Conservation (phyloP, 139 green algal species). For the Diplosphaera chodatii region DNA sequence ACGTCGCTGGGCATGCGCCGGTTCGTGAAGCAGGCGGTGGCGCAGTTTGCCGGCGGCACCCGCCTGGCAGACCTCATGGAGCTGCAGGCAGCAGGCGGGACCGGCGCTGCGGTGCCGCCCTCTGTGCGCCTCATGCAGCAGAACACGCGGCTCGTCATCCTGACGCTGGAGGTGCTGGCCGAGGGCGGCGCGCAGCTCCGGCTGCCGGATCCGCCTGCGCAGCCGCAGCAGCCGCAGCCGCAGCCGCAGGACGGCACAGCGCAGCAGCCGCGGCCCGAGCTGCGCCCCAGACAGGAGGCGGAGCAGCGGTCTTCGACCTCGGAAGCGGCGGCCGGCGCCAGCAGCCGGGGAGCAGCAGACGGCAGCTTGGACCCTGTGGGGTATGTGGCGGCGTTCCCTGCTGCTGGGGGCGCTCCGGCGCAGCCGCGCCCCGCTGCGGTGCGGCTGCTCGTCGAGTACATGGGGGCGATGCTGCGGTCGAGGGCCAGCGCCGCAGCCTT, state of each 20-base stretch:
- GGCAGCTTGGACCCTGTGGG: neutral
- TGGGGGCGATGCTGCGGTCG: slow-evolving; percentile 42
- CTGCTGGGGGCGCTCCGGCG: neutral
- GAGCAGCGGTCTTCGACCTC: neutral
- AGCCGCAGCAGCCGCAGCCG: neutral
- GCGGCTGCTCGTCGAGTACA: slow-evolving; percentile 60
- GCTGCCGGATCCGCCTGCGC: slow-evolving; percentile 6
- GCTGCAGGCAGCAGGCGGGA: neutral
- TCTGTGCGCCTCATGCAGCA: slow-evolving; percentile 52
- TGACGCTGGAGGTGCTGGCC: slow-evolving; percentile 42
- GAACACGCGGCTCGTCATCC: slow-evolving; percentile 59
- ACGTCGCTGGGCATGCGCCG: slow-evolving; percentile 34
- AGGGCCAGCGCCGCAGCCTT: slow-evolving; percentile 35
- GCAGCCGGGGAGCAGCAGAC: neutral
- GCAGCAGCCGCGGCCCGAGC: neutral
- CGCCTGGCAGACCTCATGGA: slow-evolving; percentile 11
- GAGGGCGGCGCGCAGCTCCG: slow-evolving; percentile 3
- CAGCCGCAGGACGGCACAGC: no score
- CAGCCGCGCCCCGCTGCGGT: slow-evolving; percentile 27
- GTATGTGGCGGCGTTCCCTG: neutral
- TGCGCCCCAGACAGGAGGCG: neutral
- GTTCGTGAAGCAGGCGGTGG: slow-evolving; percentile 37
- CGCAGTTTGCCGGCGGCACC: slow-evolving; percentile 31
- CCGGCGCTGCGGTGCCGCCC: neutral
- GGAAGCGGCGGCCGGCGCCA: no score